A percentile compares a stretch with the other conserved stretches of the same genome.
These are phyloP conservation scores for Colletotrichum falcatum DNA, from an alignment of 2,329 filamentous ascomycete genomes.

Conservation along the genomic window DNA sequence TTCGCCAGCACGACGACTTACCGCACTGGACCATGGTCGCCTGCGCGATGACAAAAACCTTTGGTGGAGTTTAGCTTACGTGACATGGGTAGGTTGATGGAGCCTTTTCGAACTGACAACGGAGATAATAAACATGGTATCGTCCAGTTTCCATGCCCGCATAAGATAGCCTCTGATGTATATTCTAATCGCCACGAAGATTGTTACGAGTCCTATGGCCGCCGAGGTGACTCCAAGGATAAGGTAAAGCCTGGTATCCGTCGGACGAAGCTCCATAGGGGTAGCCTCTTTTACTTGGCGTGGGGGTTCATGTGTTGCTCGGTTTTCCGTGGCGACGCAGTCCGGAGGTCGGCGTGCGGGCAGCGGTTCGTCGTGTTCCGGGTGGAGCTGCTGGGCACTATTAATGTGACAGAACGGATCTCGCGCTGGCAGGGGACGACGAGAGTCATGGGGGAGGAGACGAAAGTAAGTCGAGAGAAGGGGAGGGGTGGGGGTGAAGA, in stretches of 20 bases:
- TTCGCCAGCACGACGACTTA: background rate
- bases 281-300: background rate
- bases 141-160: conserved; percentile 45
- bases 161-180: conserved; percentile 45
- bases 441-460: too few species aligned
- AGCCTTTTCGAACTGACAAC: background rate
- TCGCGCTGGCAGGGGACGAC: too few species aligned
- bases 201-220: background rate
- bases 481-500: too few species aligned
- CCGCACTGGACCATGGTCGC: background rate
- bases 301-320: background rate
- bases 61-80: background rate
- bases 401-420: too few species aligned
- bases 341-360: background rate
- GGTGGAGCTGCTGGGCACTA: too few species aligned
- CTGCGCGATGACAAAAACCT: background rate
- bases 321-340: background rate
- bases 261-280: background rate
- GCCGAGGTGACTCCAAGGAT: background rate
- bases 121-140: conserved; percentile 30
- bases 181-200: conserved; percentile 16
- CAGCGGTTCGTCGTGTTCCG: too few species aligned
- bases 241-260: background rate
- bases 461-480: too few species aligned
- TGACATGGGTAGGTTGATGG: background rate